phyloP scores from a whole-genome alignment of 768 basidiomycete species.

The Pleurotus pulmonarius region DNA sequence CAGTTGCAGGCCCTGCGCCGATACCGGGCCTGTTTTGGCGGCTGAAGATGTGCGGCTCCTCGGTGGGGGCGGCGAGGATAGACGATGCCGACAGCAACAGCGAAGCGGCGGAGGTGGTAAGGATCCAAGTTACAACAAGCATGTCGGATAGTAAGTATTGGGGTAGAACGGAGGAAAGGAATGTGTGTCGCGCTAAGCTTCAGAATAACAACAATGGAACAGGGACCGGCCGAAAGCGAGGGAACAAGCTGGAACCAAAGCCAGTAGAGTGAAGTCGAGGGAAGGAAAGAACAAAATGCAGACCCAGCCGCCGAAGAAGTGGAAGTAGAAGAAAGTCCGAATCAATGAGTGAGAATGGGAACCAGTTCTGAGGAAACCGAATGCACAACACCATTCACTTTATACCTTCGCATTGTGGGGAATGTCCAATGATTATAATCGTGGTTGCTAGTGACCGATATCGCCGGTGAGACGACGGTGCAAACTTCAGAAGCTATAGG shows the following conservation, averaged over 20 bases:
- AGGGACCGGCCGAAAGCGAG: not conserved
- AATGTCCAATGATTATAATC: not conserved
- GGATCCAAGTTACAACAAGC: not conserved
- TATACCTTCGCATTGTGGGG: not conserved
- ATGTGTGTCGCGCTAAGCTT: not conserved
- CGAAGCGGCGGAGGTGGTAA: not conserved
- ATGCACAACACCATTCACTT: not conserved
- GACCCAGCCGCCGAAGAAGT: not conserved
- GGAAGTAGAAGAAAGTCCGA: not conserved
- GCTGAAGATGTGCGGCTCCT: not conserved
- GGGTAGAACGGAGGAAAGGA: not conserved
- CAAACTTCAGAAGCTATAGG: too few species aligned
- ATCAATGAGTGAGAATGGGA: not conserved
- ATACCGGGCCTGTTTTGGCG: conserved; percentile 5
- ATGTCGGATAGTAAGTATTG: not conserved
- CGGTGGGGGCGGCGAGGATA: not conserved
- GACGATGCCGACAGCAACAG: not conserved
- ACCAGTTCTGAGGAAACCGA: not conserved
- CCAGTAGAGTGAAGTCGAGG: not conserved
- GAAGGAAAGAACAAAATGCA: not conserved
- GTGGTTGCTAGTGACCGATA: not conserved
- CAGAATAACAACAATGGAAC: not conserved
- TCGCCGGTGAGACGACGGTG: not conserved
- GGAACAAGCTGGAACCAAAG: not conserved
- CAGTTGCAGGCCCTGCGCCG: conserved; percentile 5